These are phyloP conservation scores for Lentinula boryana DNA, from an alignment of 768 basidiomycete species.

Conservation along the genomic window DNA sequence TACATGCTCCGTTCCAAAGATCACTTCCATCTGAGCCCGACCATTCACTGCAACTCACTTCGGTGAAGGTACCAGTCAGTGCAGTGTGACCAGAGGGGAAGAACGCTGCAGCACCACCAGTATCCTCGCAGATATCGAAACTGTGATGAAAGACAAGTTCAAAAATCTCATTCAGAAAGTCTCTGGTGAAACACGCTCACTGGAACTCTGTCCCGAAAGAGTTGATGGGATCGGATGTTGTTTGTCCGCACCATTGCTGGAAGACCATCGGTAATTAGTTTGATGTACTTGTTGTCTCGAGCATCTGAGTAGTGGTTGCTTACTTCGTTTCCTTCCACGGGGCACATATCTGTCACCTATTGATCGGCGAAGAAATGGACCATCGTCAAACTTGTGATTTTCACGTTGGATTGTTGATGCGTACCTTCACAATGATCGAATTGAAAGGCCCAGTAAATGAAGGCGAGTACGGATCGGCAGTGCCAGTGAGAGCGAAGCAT, in stretches of 20 bases:
- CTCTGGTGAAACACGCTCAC: constrained; percentile 23
- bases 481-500: constrained; percentile 50
- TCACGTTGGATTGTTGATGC: neutral
- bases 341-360: constrained; percentile 34
- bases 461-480: constrained; percentile 46
- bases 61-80: constrained; percentile 43
- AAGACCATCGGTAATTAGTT: neutral
- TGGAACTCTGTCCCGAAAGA: constrained; percentile 41
- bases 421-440: constrained; percentile 49
- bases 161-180: too few species aligned
- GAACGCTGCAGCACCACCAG: constrained; percentile 44
- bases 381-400: neutral
- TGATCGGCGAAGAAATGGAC: constrained; percentile 3
- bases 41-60: constrained; percentile 56
- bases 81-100: constrained; percentile 55
- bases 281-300: neutral
- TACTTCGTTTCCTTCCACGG: constrained; percentile 39
- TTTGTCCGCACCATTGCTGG: constrained; percentile 51
- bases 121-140: constrained; percentile 59
- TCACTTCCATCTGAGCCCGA: constrained; percentile 42
- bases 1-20: constrained; percentile 45
- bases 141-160: constrained; percentile 19
- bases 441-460: constrained; percentile 44
- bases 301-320: neutral
- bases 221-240: constrained; percentile 32